Evolutionary conservation across 176 grass and related monocot species (phyloP).

Genomic region (Miscanthus lutarioriparius): DNA sequence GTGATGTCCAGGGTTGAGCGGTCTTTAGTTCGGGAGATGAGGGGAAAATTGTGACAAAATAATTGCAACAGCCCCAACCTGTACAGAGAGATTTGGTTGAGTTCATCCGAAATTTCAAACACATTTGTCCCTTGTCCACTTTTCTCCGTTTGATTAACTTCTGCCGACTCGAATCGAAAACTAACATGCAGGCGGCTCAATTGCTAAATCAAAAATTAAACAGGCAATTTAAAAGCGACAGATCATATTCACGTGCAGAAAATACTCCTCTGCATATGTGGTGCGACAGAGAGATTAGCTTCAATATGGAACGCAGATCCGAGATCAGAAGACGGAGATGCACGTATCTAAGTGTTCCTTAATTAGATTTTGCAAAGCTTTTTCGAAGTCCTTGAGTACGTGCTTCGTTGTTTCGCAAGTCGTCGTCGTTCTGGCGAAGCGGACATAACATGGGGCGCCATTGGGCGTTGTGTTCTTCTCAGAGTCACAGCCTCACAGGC

Average conservation of each 20-base stretch:
- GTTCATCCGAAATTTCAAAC: background rate
- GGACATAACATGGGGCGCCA: background rate
- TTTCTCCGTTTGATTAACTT: background rate
- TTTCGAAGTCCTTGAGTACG: too few species aligned
- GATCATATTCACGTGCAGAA: background rate
- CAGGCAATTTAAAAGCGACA: background rate
- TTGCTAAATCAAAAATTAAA: background rate
- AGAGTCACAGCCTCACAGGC: background rate
- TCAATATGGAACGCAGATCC: background rate
- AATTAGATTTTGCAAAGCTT: too few species aligned
- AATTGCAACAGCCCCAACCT: constrained; percentile 20
- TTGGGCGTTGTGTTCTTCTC: background rate
- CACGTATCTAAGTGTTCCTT: too few species aligned
- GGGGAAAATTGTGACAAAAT: constrained; percentile 29
- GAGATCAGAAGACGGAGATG: background rate
- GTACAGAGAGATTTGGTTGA: constrained; percentile 45
- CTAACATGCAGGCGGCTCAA: background rate
- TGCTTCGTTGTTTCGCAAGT: too few species aligned
- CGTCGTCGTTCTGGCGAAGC: too few species aligned
- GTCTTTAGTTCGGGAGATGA: constrained; percentile 36
- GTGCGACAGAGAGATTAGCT: background rate
- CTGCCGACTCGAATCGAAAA: background rate
- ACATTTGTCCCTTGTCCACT: background rate
- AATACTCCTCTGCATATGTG: too few species aligned
- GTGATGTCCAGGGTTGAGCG: constrained; percentile 31